Evolutionary conservation across 176 grass and related monocot genomes (phyloP), one percentile per base, ranked within the genome.

Genomic region (Saccharum officinarum): DNA sequence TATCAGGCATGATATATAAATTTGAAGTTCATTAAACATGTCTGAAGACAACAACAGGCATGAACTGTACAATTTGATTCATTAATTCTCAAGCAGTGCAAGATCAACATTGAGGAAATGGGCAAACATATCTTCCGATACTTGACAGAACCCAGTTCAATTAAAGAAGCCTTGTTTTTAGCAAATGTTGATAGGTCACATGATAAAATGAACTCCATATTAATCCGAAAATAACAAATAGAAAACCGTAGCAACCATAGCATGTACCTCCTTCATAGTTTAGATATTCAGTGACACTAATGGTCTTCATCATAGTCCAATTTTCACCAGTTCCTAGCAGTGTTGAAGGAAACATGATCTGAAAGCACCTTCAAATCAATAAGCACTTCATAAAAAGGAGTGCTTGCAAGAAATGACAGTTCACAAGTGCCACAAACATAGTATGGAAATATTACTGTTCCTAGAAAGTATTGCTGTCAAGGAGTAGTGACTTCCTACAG

Each of bases 281-380:
- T 40, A 99, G 91, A 89, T 99, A 99, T 79, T 99, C 93, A 11
- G 97, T 96, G 31, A 99, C 97, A 86, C 93, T 96, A 77, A 99
- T 96, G 57, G 93, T 96, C 86, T 94, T 99, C 93, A 99, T 96
- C 97, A 99, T 99, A 38, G 97, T 99, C 97, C 97, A 99, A 26
- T 88, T 89, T 92, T 99, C 93, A 64, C 89, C 86, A 31, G 97
- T 98, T 82, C 97, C 97, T 82, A 98, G 69, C 67, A 98, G 86
- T 50, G 93, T 98, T 34, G 97, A 94, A 77, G 97, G 97, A 86
- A 98, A 98, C 93, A 99, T 99, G 83, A 99, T 94, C 95, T 98
- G 78, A 82, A 83, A 90, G 69, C 26, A 85, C 71, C 44, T 49
- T 22, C n/a, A 80, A 59, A 85, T 74, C 16, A 49, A 8, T 49